Percentiles rank a stretch among this genome's conserved stretches.
phyloP scores from a whole-genome alignment of 1,284 basidiomycete genomes.

The Meripilus lineatus region DNA sequence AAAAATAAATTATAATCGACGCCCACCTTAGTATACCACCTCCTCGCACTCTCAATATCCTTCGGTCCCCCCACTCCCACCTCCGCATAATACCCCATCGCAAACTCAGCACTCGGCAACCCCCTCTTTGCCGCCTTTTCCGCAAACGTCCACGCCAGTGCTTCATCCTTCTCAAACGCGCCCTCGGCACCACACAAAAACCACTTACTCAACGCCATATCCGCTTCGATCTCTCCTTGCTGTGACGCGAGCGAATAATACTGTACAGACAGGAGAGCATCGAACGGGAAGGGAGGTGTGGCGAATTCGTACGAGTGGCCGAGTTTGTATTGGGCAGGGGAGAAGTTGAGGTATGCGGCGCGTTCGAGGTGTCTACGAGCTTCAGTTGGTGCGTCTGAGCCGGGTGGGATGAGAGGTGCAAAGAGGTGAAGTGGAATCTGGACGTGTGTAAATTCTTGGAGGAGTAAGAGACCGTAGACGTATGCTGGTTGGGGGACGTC shows the following conservation, averaged over 20 bases:
- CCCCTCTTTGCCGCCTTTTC: slow-evolving; percentile 85
- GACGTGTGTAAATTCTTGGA: slow-evolving; percentile 69
- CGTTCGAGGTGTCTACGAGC: slow-evolving; percentile 66
- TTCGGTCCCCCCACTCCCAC: slow-evolving; percentile 71
- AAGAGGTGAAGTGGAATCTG: slow-evolving; percentile 52
- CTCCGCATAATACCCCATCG: slow-evolving; percentile 90
- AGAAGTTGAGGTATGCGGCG: slow-evolving; percentile 82
- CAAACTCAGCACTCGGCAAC: slow-evolving; percentile 85
- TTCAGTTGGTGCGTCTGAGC: slow-evolving; percentile 36
- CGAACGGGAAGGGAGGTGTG: slow-evolving; percentile 80
- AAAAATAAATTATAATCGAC: not conserved
- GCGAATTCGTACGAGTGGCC: slow-evolving; percentile 94
- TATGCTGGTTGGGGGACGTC: slow-evolving; percentile 85
- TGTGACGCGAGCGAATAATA: slow-evolving; percentile 88
- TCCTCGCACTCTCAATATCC: slow-evolving; percentile 58
- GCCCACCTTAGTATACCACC: slow-evolving; percentile 67
- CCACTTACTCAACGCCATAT: slow-evolving; percentile 96
- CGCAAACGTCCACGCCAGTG: slow-evolving; percentile 84
- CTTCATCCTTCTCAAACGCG: slow-evolving; percentile 86
- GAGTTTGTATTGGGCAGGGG: slow-evolving; percentile 90
- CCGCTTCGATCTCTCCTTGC: slow-evolving; percentile 85
- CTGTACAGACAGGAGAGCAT: slow-evolving; percentile 86
- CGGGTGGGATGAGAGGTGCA: slow-evolving; percentile 42
- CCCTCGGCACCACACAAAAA: slow-evolving; percentile 86
- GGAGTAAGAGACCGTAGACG: slow-evolving; percentile 78